phyloP scores from a whole-genome alignment of 805 yeast species.

The Cyberlindnera petersonii region DNA sequence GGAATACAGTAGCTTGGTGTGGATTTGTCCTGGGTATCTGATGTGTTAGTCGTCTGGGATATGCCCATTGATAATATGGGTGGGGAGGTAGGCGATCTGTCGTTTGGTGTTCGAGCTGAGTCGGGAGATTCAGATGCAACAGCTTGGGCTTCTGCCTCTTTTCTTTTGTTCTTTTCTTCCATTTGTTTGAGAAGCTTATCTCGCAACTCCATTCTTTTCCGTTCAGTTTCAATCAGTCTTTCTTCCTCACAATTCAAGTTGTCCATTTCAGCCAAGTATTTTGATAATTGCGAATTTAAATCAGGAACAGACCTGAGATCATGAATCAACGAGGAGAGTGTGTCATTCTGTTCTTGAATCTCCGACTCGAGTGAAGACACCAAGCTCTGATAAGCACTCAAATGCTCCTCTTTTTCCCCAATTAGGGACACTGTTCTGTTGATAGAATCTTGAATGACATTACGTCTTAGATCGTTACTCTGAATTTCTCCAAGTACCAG shows the following conservation, averaged over 20 bases:
- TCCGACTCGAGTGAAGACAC: constrained; percentile 1
- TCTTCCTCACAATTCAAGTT: constrained; percentile 14
- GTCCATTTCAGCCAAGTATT: constrained; percentile 15
- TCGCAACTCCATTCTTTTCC: constrained; percentile 9
- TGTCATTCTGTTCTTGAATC: not conserved
- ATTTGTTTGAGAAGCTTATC: constrained; percentile 10
- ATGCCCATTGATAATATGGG: not conserved
- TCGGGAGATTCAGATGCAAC: too few species aligned
- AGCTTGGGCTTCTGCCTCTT: not conserved
- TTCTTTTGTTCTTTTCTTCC: constrained; percentile 5
- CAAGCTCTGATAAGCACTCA: not conserved
- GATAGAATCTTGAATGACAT: not conserved
- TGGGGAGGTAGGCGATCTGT: not conserved
- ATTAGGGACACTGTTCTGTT: not conserved
- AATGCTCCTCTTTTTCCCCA: not conserved
- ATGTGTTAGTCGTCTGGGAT: not conserved
- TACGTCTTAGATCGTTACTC: not conserved
- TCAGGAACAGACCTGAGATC: not conserved
- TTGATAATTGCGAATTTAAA: constrained; percentile 4
- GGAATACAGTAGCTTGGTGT: too few species aligned
- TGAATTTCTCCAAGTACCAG: not conserved
- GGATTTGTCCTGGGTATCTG: too few species aligned
- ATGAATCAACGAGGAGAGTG: not conserved
- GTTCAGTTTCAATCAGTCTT: constrained; percentile 6
- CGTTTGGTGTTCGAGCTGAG: not conserved